These are phyloP conservation scores for Penicillium mononematosum DNA, from an alignment of 495 filamentous ascomycete genomes.

Conservation along the genomic window DNA sequence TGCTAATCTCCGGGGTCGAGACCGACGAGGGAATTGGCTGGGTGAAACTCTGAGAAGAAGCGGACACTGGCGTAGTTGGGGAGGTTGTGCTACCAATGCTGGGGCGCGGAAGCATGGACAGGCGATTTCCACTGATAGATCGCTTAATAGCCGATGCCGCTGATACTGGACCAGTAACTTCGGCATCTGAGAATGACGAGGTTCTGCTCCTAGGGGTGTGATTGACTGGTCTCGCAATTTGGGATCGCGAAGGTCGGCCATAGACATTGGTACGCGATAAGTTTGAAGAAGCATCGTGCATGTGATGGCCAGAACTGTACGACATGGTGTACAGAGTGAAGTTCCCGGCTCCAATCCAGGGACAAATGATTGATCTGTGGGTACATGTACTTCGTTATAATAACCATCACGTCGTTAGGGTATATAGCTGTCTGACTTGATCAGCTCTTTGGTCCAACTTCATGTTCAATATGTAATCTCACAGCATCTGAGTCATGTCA, in stretches of 20 bases:
- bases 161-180: constrained; percentile 25
- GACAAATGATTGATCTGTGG: constrained; percentile 28
- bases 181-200: constrained; percentile 34
- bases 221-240: constrained; percentile 31
- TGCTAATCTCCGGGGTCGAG: constrained; percentile 22
- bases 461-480: background rate
- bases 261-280: constrained; percentile 22
- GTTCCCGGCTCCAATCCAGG: constrained; percentile 30
- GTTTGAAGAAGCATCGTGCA: constrained; percentile 31
- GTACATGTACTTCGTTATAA: constrained; percentile 24
- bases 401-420: constrained; percentile 37
- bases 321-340: constrained; percentile 36
- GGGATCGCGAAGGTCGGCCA: constrained; percentile 25
- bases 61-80: constrained; percentile 20
- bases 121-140: constrained; percentile 25
- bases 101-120: constrained; percentile 36
- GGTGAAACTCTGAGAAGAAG: constrained; percentile 17
- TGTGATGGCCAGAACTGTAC: constrained; percentile 39
- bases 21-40: constrained; percentile 21
- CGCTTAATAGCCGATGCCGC: constrained; percentile 24
- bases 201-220: constrained; percentile 24
- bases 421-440: background rate
- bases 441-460: constrained; percentile 1
- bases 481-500: constrained; percentile 10
- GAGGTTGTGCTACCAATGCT: constrained; percentile 24